Evolutionary conservation across 148 eudicot species (phyloP).

Genomic region (Rhododendron molle): DNA sequence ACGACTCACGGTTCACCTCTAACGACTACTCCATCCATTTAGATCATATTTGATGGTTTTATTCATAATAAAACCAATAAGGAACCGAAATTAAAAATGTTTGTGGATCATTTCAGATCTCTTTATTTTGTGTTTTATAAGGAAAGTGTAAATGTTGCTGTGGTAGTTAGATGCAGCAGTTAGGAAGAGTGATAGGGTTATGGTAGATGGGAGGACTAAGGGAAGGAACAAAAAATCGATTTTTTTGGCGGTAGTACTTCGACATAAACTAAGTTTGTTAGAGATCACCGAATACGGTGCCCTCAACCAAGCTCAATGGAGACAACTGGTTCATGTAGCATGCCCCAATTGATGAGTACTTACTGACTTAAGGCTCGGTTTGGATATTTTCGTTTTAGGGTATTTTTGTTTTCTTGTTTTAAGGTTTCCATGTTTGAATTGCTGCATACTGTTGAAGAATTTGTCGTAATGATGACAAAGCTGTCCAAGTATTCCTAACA

Average conservation of each 20-base stretch:
- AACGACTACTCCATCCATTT: too few species aligned
- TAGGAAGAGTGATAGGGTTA: background rate
- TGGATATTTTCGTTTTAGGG: background rate
- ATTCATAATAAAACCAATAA: background rate
- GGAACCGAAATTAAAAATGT: background rate
- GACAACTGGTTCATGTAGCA: too few species aligned
- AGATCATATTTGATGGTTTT: background rate
- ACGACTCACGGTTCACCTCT: too few species aligned
- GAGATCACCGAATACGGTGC: too few species aligned
- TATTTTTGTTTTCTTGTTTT: background rate
- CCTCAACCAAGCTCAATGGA: too few species aligned
- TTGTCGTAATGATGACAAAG: background rate
- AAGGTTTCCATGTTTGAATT: background rate
- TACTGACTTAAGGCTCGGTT: too few species aligned
- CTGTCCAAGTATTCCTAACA: background rate
- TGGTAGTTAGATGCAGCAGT: background rate
- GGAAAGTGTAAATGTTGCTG: background rate
- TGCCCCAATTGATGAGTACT: too few species aligned
- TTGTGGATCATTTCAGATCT: background rate
- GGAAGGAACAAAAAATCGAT: background rate
- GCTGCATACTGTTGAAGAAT: background rate
- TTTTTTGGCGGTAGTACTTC: too few species aligned
- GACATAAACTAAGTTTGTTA: too few species aligned
- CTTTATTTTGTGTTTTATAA: background rate
- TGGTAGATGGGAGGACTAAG: background rate